Conservation (phyloP, 441 rosid species). For the Viola pubescens region DNA sequence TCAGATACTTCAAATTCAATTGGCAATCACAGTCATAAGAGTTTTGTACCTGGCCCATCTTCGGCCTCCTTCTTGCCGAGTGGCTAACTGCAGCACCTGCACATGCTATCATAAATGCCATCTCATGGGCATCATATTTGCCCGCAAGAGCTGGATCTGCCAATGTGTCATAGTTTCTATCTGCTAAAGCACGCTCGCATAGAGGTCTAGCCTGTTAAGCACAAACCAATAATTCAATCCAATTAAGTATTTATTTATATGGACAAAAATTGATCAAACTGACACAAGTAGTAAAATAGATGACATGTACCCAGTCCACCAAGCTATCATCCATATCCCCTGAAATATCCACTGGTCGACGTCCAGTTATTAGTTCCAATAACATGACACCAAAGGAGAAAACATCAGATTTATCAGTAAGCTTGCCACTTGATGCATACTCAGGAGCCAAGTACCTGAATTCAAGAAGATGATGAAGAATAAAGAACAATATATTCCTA, state of each 20-base stretch:
- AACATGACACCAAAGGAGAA: constrained; percentile 87
- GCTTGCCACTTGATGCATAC: constrained; percentile 85
- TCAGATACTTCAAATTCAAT: neutral
- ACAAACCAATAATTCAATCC: neutral
- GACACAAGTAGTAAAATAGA: neutral
- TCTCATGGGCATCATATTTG: constrained; percentile 41
- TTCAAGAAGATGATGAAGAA: neutral
- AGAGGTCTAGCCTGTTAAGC: constrained; percentile 65
- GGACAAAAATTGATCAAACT: neutral
- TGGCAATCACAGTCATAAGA: neutral
- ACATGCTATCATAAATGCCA: constrained; percentile 70
- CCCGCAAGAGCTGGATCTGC: constrained; percentile 61
- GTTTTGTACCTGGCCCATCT: constrained; percentile 61
- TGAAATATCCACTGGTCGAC: constrained; percentile 52
- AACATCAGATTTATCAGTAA: constrained; percentile 87
- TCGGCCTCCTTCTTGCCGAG: constrained; percentile 64
- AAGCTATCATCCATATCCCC: constrained; percentile 69
- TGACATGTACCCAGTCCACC: constrained; percentile 60
- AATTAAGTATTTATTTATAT: neutral
- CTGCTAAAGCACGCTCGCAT: constrained; percentile 41
- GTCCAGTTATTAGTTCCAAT: constrained; percentile 73
- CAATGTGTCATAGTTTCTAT: constrained; percentile 39
- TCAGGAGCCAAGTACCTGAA: constrained; percentile 90
- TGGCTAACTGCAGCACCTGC: constrained; percentile 65
- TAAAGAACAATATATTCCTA: neutral